Evolutionary conservation across 306 rosid species (phyloP).

Genomic region (Dryas octopetala): DNA sequence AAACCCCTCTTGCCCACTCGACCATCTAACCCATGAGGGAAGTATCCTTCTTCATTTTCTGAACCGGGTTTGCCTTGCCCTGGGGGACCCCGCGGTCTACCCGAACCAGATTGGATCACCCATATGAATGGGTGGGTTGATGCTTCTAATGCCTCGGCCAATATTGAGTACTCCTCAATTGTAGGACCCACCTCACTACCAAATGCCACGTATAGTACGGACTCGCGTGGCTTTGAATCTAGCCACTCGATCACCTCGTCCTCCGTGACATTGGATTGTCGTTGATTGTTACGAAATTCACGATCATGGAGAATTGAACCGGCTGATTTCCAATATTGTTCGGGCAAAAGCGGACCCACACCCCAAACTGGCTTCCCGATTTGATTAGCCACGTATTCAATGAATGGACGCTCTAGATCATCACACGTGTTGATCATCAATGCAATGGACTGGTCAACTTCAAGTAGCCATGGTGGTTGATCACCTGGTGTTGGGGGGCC

Average conservation of each 20-base stretch:
- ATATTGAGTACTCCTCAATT: conserved; percentile 29
- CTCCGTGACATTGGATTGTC: conserved; percentile 39
- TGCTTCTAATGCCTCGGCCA: conserved; percentile 46
- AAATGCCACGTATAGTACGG: conserved; percentile 54
- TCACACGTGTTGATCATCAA: conserved; percentile 71
- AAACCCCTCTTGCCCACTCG: conserved; percentile 51
- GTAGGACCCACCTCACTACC: conserved; percentile 58
- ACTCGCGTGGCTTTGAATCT: conserved; percentile 46
- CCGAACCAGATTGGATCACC: conserved; percentile 51
- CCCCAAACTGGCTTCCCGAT: conserved; percentile 56
- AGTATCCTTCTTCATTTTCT: conserved; percentile 30
- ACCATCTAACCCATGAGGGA: conserved; percentile 41
- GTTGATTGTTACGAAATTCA: conserved; percentile 30
- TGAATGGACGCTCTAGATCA: conserved; percentile 57
- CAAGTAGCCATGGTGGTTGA: conserved; percentile 43
- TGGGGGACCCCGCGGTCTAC: conserved; percentile 37
- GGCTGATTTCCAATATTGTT: conserved; percentile 49
- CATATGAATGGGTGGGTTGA: conserved; percentile 46
- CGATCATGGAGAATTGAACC: conserved; percentile 44
- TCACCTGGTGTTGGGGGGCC: conserved; percentile 42
- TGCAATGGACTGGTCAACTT: conserved; percentile 17
- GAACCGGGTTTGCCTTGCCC: neutral
- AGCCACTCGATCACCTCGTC: conserved; percentile 58
- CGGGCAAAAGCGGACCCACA: conserved; percentile 69
- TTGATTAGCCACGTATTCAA: conserved; percentile 33